Base-by-base conservation (phyloP, 2,329 filamentous ascomycete genomes). In the Epichloe aotearoae region DNA sequence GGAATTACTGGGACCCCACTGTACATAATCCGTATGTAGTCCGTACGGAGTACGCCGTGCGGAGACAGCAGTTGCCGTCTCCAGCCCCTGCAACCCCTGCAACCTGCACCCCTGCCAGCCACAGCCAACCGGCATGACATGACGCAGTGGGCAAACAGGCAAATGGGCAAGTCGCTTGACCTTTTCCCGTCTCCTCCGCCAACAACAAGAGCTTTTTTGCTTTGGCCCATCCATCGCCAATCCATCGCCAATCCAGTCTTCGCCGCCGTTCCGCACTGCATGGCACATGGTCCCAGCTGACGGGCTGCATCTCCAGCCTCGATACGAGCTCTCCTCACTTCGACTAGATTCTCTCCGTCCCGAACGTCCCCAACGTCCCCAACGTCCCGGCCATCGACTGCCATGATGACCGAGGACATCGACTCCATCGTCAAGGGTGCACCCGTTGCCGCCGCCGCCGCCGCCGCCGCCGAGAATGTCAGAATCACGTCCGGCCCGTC, bases 361-460 rank as follows among this genome's bases (percentile, higher is more conserved):
- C 43, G 6, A 26, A 26, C 43, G 49, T 30, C 26, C 20, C 43
- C 5, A 19, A 19, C 43, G 49, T 30, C 26, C n/a, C 43, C 2
- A 7, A 26, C 43, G 49, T 30, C 26, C 20, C 43, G 5, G 5
- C 41, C 20, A 36, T 23, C 47, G 44, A 38, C 46, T 19, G 34
- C 39, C 10, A 38, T 51, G 49, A 84, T 85, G 80, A 73, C 79
- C 59, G 77, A 83, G 64, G 73, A 79, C 54, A 75, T 95, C 63
- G 90, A 96, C 71, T 88, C 89, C 61, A 79, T 95, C 61, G 88
- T 97, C 71, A 97, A 96, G 71, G 91, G 90, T 62, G 84, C 88
- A 47, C 85, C 88, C 52, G 73, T 81, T 52, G 77, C 84, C 36
- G 23, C 23, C 23, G 23, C 84, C 36, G 34, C 34, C 36, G 12